Percentiles rank a stretch among this genome's conserved stretches.
phyloP scores from a whole-genome alignment of 2,329 filamentous ascomycete species.

The Penicillium sp. region DNA sequence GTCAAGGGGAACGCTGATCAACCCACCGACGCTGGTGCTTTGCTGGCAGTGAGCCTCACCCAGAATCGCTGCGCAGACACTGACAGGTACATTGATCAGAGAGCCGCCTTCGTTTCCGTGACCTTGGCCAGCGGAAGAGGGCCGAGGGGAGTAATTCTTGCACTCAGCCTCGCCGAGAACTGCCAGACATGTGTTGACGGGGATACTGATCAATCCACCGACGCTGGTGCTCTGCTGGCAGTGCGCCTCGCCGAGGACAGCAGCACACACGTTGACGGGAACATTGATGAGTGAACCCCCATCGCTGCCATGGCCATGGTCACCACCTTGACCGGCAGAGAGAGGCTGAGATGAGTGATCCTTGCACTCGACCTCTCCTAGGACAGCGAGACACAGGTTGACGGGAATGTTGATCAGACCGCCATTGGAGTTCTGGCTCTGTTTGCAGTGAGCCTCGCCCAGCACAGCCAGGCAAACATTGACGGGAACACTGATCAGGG shows the following conservation, averaged over 20 bases:
- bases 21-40: slow-evolving; percentile 10
- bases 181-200: slow-evolving; percentile 22
- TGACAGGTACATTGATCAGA: slow-evolving; percentile 21
- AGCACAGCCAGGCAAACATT: slow-evolving; percentile 26
- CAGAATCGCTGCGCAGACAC: slow-evolving; percentile 20
- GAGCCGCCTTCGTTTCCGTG: too few species aligned
- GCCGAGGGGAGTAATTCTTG: slow-evolving; percentile 4
- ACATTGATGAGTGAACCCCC: slow-evolving; percentile 20
- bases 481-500: slow-evolving; percentile 24
- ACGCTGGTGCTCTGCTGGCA: slow-evolving; percentile 17
- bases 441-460: slow-evolving; percentile 23
- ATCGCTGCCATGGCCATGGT: not conserved
- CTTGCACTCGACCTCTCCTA: slow-evolving; percentile 23
- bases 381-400: slow-evolving; percentile 23
- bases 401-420: slow-evolving; percentile 25
- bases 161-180: slow-evolving; percentile 22
- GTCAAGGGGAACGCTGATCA: slow-evolving; percentile 23
- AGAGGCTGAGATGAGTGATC: slow-evolving; percentile 3
- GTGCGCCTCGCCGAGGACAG: slow-evolving; percentile 22
- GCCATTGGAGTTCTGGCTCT: slow-evolving; percentile 9
- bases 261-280: slow-evolving; percentile 23
- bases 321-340: slow-evolving; percentile 1
- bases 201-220: slow-evolving; percentile 22
- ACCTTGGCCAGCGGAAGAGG: too few species aligned
- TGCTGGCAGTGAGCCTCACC: slow-evolving; percentile 22